Conservation (phyloP, 345 rosid genomes). For the Eucalyptus sideroxylon region DNA sequence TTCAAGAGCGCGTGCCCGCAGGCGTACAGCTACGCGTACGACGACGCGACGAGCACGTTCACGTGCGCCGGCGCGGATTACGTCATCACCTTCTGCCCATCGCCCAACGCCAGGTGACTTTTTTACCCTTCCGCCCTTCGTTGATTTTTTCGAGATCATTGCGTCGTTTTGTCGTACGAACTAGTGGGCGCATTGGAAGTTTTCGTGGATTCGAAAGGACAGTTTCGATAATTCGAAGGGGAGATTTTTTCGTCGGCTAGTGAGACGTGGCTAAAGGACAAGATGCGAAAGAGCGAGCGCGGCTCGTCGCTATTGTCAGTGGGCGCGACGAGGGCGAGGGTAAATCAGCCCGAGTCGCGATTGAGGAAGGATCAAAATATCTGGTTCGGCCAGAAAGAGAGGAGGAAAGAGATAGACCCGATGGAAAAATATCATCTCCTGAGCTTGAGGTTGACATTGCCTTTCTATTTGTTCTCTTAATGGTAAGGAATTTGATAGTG, state of each 20-base stretch:
- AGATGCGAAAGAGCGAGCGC: not conserved
- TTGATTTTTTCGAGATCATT: not conserved
- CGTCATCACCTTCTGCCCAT: conserved; percentile 81
- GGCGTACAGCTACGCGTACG: conserved; percentile 98
- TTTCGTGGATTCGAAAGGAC: not conserved
- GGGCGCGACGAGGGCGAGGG: not conserved
- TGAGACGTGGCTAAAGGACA: not conserved
- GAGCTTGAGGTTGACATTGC: not conserved
- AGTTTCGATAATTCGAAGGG: not conserved
- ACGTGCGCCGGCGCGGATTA: conserved; percentile 76
- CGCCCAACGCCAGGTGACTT: conserved; percentile 61
- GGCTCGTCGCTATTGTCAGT: not conserved
- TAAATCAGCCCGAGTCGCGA: not conserved
- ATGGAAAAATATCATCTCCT: not conserved
- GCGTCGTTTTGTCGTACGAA: not conserved
- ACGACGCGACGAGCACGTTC: conserved; percentile 88
- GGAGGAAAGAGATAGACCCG: not conserved
- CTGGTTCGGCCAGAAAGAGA: not conserved
- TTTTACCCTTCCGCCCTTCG: not conserved
- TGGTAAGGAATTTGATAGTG: not conserved
- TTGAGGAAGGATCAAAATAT: not conserved
- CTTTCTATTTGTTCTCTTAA: not conserved
- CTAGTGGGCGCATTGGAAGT: not conserved
- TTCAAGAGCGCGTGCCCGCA: conserved; percentile 81
- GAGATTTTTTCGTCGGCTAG: not conserved